Evolutionary conservation across 2,329 filamentous ascomycete genomes (phyloP).

Genomic region (Aspergillus hortae): DNA sequence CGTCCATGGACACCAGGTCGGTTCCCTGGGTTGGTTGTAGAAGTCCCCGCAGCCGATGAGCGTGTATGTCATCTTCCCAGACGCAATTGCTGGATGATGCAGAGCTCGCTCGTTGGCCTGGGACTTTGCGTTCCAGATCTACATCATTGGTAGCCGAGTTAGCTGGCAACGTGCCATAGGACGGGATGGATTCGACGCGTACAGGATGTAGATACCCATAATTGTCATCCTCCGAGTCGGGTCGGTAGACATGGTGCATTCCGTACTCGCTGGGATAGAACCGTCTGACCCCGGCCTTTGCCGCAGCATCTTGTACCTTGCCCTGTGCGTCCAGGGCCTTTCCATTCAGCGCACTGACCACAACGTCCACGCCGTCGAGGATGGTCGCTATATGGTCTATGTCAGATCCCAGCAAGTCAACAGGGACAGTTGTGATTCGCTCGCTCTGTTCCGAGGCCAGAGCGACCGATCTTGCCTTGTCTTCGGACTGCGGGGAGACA

Average conservation of each 20-base stretch:
- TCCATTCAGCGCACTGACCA: slow-evolving; percentile 23
- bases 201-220: slow-evolving; percentile 21
- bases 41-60: slow-evolving; percentile 30
- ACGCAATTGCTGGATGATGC: slow-evolving; percentile 18
- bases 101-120: slow-evolving; percentile 8
- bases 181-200: slow-evolving; percentile 6
- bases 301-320: slow-evolving; percentile 22
- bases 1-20: slow-evolving; percentile 25
- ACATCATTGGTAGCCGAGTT: too few relatives aligned
- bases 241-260: slow-evolving; percentile 18
- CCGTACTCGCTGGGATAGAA: slow-evolving; percentile 26
- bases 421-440: neutral
- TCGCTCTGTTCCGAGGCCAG: slow-evolving; percentile 27
- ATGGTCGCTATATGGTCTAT: neutral
- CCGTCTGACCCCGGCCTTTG: slow-evolving; percentile 21
- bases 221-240: neutral
- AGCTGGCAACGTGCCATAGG: too few relatives aligned
- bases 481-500: neutral
- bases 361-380: slow-evolving; percentile 19
- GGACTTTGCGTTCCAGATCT: slow-evolving; percentile 6
- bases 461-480: neutral
- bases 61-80: slow-evolving; percentile 27
- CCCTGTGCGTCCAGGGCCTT: slow-evolving; percentile 16
- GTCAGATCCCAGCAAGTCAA: neutral
- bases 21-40: slow-evolving; percentile 27